Evolutionary conservation across 2,329 filamentous ascomycete species (phyloP).

Genomic region (Phaeosphaeriaceae sp.): DNA sequence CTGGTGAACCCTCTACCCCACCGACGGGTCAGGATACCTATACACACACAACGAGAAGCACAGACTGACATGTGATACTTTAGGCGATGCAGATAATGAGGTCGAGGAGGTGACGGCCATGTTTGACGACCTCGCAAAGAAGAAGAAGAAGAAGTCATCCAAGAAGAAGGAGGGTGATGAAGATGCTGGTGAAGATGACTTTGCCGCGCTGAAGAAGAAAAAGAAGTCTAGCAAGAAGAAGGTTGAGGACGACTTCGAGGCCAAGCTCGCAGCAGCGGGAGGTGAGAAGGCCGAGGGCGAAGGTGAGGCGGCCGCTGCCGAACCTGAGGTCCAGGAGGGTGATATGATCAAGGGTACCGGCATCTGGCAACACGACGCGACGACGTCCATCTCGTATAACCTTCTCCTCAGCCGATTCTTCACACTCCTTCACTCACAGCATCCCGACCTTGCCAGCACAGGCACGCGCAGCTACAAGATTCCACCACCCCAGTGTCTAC

Average conservation of each 20-base stretch:
- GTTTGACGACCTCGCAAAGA: constrained; percentile 75
- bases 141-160: constrained; percentile 70
- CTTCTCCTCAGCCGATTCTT: constrained; percentile 92
- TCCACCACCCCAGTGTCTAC: constrained; percentile 94
- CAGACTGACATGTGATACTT: constrained; percentile 29
- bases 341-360: constrained; percentile 88
- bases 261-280: constrained; percentile 66
- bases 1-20: constrained; percentile 26
- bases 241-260: constrained; percentile 69
- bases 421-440: constrained; percentile 90
- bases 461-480: constrained; percentile 98
- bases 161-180: constrained; percentile 63
- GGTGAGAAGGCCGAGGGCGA: constrained; percentile 61
- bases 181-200: constrained; percentile 61
- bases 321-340: constrained; percentile 65
- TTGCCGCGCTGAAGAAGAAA: constrained; percentile 79
- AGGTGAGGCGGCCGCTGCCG: constrained; percentile 55
- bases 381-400: constrained; percentile 79
- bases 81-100: constrained; percentile 58
- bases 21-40: constrained; percentile 26
- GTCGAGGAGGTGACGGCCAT: constrained; percentile 67
- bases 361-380: constrained; percentile 85
- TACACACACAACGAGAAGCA: constrained; percentile 6
- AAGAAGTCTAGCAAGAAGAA: constrained; percentile 75
- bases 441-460: constrained; percentile 90